Conservation (phyloP, 108 stramenopile genomes). For the Parmales sp. region DNA sequence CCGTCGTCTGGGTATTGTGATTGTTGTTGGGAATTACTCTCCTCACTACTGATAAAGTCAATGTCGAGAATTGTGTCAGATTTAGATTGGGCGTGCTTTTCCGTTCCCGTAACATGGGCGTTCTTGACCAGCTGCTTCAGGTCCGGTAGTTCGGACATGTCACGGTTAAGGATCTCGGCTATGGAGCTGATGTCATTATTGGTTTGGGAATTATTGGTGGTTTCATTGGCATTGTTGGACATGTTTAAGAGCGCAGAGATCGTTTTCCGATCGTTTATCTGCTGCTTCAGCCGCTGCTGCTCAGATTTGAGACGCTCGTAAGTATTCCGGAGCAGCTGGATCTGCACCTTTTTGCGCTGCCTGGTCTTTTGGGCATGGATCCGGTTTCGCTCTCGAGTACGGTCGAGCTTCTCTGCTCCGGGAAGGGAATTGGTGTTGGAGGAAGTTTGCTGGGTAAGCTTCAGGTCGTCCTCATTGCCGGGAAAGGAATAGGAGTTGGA, state of each 20-base stretch:
- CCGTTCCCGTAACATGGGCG: slow-evolving; percentile 8
- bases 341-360: slow-evolving; percentile 35
- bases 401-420: too few relatives aligned
- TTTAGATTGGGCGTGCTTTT: background rate
- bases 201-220: too few relatives aligned
- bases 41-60: background rate
- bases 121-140: background rate
- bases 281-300: slow-evolving; percentile 61
- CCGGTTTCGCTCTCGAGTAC: slow-evolving; percentile 31
- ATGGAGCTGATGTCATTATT: too few relatives aligned
- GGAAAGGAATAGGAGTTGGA: too few relatives aligned
- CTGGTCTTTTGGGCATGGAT: slow-evolving; percentile 35
- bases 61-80: slow-evolving; percentile 30
- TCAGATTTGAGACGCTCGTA: slow-evolving; percentile 45
- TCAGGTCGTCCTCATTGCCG: too few relatives aligned
- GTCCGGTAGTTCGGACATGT: background rate
- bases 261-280: slow-evolving; percentile 76
- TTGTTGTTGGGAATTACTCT: background rate
- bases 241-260: too few relatives aligned
- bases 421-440: too few relatives aligned
- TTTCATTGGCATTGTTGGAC: too few relatives aligned
- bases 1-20: slow-evolving; percentile 37
- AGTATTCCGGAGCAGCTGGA: slow-evolving; percentile 22
- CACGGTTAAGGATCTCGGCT: too few relatives aligned
- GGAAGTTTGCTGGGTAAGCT: too few relatives aligned